A percentile compares a stretch with the other conserved stretches of the same genome.
Evolutionary conservation across 495 filamentous ascomycete genomes (phyloP).

Genomic region (Xylaria sp.): DNA sequence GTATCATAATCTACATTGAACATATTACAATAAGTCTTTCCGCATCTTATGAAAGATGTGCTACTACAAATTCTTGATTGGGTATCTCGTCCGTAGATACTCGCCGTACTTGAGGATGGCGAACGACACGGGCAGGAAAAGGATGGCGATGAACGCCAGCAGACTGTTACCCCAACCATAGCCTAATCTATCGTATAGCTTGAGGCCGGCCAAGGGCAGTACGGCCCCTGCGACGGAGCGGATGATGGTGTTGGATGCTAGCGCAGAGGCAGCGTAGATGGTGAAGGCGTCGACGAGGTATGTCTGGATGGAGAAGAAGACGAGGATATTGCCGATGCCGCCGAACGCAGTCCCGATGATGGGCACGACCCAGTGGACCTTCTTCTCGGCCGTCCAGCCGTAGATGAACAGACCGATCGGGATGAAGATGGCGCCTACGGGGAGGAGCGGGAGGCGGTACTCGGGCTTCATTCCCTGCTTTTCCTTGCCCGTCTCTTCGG

Average conservation of each 20-base stretch:
- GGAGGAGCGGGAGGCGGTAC: constrained; percentile 62
- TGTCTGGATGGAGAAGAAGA: constrained; percentile 57
- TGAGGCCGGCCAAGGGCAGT: constrained; percentile 62
- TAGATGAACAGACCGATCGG: constrained; percentile 52
- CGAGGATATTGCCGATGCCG: constrained; percentile 55
- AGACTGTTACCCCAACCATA: constrained; percentile 70
- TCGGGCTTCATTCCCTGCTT: constrained; percentile 54
- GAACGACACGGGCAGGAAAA: constrained; percentile 58
- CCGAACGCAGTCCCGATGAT: constrained; percentile 56
- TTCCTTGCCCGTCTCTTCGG: constrained; percentile 34
- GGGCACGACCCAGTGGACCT: constrained; percentile 68
- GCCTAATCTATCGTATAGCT: constrained; percentile 61
- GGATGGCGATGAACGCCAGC: constrained; percentile 61
- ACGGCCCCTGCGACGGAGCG: constrained; percentile 63
- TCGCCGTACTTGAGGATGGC: constrained; percentile 62
- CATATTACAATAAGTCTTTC: not conserved
- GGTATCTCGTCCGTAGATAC: constrained; percentile 52
- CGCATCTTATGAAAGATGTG: not conserved
- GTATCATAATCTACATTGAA: not conserved
- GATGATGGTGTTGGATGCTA: constrained; percentile 61
- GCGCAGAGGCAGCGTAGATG: constrained; percentile 66
- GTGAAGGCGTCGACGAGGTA: constrained; percentile 67
- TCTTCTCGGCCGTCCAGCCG: constrained; percentile 64
- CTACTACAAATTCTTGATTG: constrained; percentile 44
- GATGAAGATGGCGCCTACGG: constrained; percentile 60